These are phyloP conservation scores for Metschnikowia vanudenii DNA, from an alignment of 805 yeast species.

Conservation along the genomic window DNA sequence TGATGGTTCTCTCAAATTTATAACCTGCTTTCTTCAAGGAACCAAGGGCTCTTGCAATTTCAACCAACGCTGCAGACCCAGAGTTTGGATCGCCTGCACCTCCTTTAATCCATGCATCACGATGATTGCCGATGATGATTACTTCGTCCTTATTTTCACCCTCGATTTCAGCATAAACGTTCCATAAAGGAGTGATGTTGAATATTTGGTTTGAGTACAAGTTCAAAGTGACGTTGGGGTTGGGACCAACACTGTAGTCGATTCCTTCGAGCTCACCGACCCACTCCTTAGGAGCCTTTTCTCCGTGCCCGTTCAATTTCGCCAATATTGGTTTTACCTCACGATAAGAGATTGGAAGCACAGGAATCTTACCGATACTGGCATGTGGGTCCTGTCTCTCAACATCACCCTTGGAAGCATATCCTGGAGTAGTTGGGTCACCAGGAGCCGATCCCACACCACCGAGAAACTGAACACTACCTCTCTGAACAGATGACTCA, in stretches of 20 bases:
- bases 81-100: constrained; percentile 81
- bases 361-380: constrained; percentile 66
- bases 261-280: constrained; percentile 39
- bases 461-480: constrained; percentile 55
- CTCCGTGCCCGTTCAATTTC: constrained; percentile 58
- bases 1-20: constrained; percentile 70
- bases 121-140: constrained; percentile 69
- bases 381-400: constrained; percentile 19
- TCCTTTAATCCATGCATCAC: constrained; percentile 79
- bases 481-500: constrained; percentile 59
- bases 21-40: constrained; percentile 56
- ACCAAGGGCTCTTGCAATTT: constrained; percentile 59
- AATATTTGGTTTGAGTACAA: constrained; percentile 61
- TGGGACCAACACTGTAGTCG: constrained; percentile 55
- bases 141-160: constrained; percentile 55
- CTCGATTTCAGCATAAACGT: constrained; percentile 59
- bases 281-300: constrained; percentile 42
- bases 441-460: constrained; percentile 58
- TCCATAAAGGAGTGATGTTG: constrained; percentile 57
- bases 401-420: constrained; percentile 45
- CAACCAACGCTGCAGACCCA: constrained; percentile 65
- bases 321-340: constrained; percentile 64
- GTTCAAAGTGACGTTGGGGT: constrained; percentile 42
- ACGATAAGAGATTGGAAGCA: constrained; percentile 62
- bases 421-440: constrained; percentile 76